Evolutionary conservation across 1,284 basidiomycete genomes (phyloP).

Genomic region (Naganishia albida): DNA sequence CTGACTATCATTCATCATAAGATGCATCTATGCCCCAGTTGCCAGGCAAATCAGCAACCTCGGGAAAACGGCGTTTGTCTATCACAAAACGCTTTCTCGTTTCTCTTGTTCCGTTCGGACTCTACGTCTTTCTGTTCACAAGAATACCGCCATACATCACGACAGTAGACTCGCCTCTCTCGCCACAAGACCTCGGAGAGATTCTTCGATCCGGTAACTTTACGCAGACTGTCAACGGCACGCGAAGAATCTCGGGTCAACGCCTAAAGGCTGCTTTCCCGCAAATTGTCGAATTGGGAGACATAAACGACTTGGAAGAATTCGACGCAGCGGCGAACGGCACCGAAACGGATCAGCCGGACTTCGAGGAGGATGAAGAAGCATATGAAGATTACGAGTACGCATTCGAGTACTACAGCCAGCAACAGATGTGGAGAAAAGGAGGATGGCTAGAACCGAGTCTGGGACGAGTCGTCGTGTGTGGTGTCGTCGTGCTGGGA

Average conservation of each 20-base stretch:
- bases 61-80: conserved; percentile 34
- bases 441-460: conserved; percentile 50
- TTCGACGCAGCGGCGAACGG: background rate
- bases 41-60: background rate
- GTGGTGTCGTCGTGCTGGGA: conserved; percentile 51
- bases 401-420: conserved; percentile 40
- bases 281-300: conserved; percentile 23
- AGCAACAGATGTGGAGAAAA: conserved; percentile 47
- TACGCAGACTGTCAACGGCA: conserved; percentile 9
- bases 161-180: conserved; percentile 18
- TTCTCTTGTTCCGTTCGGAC: conserved; percentile 49
- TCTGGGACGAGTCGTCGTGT: conserved; percentile 51
- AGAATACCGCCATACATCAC: conserved; percentile 52
- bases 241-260: conserved; percentile 2
- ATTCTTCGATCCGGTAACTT: conserved; percentile 15
- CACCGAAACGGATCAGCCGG: conserved; percentile 1
- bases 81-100: conserved; percentile 45
- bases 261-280: conserved; percentile 20
- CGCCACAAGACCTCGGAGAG: conserved; percentile 1
- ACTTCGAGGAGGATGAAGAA: background rate
- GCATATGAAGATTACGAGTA: conserved; percentile 31
- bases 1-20: background rate
- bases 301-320: conserved; percentile 21
- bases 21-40: background rate
- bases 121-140: conserved; percentile 53